A percentile compares a stretch with the other conserved stretches of the same genome.
These are phyloP conservation scores for Hyaloscypha bicolor DNA, from an alignment of 495 filamentous ascomycete genomes.

Conservation along the genomic window DNA sequence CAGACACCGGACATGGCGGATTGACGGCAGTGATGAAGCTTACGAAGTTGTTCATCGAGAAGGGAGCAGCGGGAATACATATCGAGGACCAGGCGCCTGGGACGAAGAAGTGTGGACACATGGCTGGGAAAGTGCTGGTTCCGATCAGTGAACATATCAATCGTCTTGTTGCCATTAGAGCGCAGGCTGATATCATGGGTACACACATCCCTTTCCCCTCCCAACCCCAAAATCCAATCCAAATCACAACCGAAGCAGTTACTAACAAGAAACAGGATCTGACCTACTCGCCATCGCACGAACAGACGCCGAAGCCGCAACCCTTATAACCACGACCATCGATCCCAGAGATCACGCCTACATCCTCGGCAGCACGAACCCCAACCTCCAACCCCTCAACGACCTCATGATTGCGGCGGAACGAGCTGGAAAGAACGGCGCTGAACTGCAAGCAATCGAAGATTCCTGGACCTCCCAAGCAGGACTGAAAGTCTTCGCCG, in stretches of 20 bases:
- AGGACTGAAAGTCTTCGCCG: conserved; percentile 86
- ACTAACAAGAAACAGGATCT: conserved; percentile 49
- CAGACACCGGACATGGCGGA: conserved; percentile 96
- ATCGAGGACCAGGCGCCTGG: conserved; percentile 98
- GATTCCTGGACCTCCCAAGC: conserved; percentile 84
- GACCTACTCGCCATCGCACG: conserved; percentile 90
- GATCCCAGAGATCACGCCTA: conserved; percentile 93
- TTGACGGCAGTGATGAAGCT: conserved; percentile 99
- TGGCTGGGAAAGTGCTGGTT: conserved; percentile 98
- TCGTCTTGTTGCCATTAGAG: conserved; percentile 92
- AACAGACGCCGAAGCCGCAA: conserved; percentile 96
- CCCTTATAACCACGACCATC: conserved; percentile 94
- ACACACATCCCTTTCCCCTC: conserved; percentile 27
- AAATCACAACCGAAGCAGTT: background rate
- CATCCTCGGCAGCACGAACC: conserved; percentile 89
- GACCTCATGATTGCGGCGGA: conserved; percentile 92
- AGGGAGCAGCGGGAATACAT: conserved; percentile 95
- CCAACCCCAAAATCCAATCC: background rate
- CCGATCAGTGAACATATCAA: conserved; percentile 99
- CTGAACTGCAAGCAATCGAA: conserved; percentile 87
- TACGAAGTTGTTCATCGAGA: conserved; percentile 96
- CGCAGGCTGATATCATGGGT: conserved; percentile 99
- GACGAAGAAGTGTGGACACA: conserved; percentile 99
- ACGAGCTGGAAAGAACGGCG: conserved; percentile 76
- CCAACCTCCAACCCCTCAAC: conserved; percentile 77